Percentiles rank a stretch among this genome's conserved stretches.
These are phyloP conservation scores for Lactarius indigo DNA, from an alignment of 768 basidiomycete genomes.

Conservation along the genomic window DNA sequence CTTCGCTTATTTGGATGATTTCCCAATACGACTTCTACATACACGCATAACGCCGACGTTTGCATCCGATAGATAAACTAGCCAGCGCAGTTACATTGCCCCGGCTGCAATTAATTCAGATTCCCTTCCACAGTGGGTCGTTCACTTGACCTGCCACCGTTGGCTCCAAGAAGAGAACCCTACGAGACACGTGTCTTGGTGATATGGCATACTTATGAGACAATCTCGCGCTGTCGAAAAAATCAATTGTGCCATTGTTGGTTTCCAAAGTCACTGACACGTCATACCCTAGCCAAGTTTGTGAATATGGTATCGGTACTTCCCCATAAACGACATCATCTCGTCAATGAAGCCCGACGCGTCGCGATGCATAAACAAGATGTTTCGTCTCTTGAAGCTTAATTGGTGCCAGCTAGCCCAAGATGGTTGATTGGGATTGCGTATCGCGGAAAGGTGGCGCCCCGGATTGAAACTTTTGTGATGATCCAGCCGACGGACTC, in stretches of 20 bases:
- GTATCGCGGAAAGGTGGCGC: not conserved
- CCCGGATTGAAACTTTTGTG: not conserved
- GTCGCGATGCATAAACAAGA: not conserved
- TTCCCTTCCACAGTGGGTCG: not conserved
- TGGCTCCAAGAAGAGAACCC: no score
- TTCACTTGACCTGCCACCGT: not conserved
- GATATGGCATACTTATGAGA: not conserved
- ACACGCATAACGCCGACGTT: conserved; percentile 25
- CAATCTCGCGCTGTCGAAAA: not conserved
- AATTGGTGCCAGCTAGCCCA: not conserved
- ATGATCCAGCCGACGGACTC: not conserved
- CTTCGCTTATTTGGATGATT: conserved; percentile 82
- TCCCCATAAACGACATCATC: not conserved
- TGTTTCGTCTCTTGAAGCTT: conserved; percentile 5
- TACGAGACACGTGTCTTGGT: not conserved
- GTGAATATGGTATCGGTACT: not conserved
- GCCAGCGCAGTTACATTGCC: not conserved
- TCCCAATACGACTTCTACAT: conserved; percentile 80
- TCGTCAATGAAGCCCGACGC: not conserved
- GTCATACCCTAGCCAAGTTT: not conserved
- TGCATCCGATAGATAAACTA: not conserved
- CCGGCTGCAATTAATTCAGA: not conserved
- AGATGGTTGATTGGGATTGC: not conserved
- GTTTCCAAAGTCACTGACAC: not conserved
- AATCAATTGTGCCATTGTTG: not conserved